Base-by-base conservation (phyloP, 2,329 filamentous ascomycete genomes). In the Exophiala bonariae region DNA sequence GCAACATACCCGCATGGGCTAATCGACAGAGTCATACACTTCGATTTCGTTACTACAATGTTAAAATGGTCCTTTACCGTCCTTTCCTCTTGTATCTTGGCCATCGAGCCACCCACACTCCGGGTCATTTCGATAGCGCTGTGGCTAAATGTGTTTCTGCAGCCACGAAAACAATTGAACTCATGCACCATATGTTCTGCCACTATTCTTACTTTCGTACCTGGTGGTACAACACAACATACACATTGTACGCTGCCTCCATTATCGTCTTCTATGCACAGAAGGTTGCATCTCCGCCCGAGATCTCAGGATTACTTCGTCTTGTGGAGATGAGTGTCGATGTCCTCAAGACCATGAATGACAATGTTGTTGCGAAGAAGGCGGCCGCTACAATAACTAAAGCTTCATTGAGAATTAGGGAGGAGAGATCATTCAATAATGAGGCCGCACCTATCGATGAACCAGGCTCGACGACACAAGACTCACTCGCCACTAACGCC, bases 221-320 rank as follows among this genome's bases (percentile, higher is more conserved):
- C 49, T 72, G 68, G 68, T 70, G 66, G 63, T 71, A 71, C 44
- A 71, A 72, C 49, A 67, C 65, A 38, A 70, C 67, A 1, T 71
- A 71, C 35, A 61, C 69, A 5, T 66, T 68, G 55, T 69, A 70
- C 38, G 69, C 66, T 32, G 66, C 63, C 14, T 65, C 66, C 4
- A 69, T 67, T 1, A 59, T 71, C 17, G 61, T 70, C 22, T 62
- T 68, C 8, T 63, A 62, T 35, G 61, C 65, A 55, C 63, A 63
- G 20, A 61, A 59, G 42, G 49, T 63, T 11, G 59, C 63, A 22
- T 57, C 59, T 49, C 58, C 62, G 32, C 33, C 50, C 3, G 62
- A 64, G 35, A 61, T 60, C n/a, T 54, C 57, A 40, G 56, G 59
- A 1, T 41, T 64, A 10, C 52, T 60, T 17, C 52, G 53, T 7